These are phyloP conservation scores for Petunia axillaris DNA, from an alignment of 257 asterid species.

Conservation along the genomic window DNA sequence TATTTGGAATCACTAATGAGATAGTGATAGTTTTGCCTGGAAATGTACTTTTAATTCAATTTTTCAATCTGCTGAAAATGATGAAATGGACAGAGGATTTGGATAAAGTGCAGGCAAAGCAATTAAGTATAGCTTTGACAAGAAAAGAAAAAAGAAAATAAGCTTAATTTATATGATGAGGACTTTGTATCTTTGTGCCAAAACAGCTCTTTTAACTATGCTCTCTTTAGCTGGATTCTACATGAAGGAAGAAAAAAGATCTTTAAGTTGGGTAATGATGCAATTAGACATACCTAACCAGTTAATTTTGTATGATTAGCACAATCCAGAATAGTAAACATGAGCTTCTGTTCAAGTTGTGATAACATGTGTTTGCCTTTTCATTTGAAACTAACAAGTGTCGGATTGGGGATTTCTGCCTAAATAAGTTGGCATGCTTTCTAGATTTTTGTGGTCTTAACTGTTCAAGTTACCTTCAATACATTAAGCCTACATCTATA, in stretches of 20 bases:
- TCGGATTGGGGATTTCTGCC: too few species aligned
- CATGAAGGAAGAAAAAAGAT: neutral
- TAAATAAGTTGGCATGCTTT: too few species aligned
- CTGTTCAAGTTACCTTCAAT: too few species aligned
- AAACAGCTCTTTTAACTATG: too few species aligned
- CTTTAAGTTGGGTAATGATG: neutral
- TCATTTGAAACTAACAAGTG: too few species aligned
- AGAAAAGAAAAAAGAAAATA: too few species aligned
- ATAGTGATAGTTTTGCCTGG: neutral
- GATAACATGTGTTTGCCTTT: neutral
- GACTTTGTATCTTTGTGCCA: too few species aligned
- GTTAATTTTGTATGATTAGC: conserved; percentile 5
- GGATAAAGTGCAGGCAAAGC: neutral
- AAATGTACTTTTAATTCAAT: neutral
- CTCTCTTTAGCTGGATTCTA: too few species aligned
- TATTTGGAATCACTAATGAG: neutral
- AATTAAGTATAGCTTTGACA: too few species aligned
- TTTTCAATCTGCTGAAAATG: neutral
- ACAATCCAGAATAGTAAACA: neutral
- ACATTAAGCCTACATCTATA: too few species aligned
- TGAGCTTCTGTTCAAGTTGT: neutral
- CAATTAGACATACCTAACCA: neutral
- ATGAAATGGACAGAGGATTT: neutral
- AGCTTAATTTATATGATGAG: too few species aligned
- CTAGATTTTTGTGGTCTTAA: too few species aligned